Evolutionary conservation across 1,139 yeast genomes (phyloP).

Genomic region (Insectozyma bohioensis): DNA sequence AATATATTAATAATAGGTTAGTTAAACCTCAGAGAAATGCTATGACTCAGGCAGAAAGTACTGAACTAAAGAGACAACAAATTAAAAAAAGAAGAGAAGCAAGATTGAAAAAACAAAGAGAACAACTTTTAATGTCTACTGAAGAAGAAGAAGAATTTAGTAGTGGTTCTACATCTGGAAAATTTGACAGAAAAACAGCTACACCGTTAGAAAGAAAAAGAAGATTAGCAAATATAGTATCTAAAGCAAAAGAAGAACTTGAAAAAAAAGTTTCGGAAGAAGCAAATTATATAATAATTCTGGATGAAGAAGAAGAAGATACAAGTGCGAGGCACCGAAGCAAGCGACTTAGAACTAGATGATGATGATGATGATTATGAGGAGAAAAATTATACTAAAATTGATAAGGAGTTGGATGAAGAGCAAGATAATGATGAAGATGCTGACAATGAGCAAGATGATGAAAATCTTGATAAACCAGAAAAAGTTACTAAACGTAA

Average conservation of each 20-base stretch:
- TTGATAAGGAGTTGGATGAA: too few species aligned
- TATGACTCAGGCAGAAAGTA: background rate
- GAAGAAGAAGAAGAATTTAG: too few species aligned
- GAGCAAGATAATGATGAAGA: conserved; percentile 13
- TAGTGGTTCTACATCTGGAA: too few species aligned
- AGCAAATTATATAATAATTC: too few species aligned
- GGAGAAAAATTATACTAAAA: too few species aligned
- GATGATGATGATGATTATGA: too few species aligned
- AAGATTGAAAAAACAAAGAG: background rate
- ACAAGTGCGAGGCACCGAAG: background rate
- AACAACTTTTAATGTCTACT: too few species aligned
- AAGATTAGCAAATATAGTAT: conserved; percentile 2
- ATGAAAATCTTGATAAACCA: conserved; percentile 4
- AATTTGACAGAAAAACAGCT: conserved; percentile 1
- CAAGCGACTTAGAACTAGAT: background rate
- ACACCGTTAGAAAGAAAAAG: background rate
- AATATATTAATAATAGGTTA: conserved; percentile 20
- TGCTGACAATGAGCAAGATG: conserved; percentile 9
- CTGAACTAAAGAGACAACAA: background rate
- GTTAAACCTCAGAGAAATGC: conserved; percentile 1
- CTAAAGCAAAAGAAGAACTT: conserved; percentile 5
- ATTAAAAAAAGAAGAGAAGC: background rate
- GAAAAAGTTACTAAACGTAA: conserved; percentile 8
- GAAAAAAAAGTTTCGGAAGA: conserved; percentile 7
- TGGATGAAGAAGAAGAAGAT: background rate